Percentiles rank a stretch among this genome's conserved stretches.
These are phyloP conservation scores for Xanthoparmelia taractica DNA, from an alignment of 495 filamentous ascomycete species.

Conservation along the genomic window DNA sequence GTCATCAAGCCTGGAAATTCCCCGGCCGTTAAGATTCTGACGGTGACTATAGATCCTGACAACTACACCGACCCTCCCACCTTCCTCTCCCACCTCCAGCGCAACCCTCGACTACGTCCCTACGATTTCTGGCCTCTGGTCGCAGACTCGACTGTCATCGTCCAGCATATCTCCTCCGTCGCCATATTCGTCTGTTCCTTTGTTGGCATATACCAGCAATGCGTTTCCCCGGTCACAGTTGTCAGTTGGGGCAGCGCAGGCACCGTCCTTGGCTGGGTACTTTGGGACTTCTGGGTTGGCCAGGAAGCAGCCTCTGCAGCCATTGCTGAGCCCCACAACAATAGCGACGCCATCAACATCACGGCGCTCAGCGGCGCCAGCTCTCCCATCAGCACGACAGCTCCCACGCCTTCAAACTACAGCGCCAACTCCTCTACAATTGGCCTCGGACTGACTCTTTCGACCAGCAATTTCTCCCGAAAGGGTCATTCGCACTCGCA, in stretches of 20 bases:
- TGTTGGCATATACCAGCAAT: constrained; percentile 75
- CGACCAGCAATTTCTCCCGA: constrained; percentile 15
- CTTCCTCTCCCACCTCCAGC: constrained; percentile 91
- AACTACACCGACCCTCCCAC: constrained; percentile 94
- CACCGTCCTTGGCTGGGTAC: constrained; percentile 78
- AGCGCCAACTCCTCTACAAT: constrained; percentile 28
- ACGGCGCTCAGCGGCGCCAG: constrained; percentile 35
- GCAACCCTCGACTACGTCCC: constrained; percentile 86
- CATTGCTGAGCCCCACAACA: constrained; percentile 27
- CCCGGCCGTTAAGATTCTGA: no score
- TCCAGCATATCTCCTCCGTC: constrained; percentile 92
- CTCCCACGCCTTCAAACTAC: constrained; percentile 29
- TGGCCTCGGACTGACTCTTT: constrained; percentile 43
- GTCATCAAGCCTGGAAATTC: neutral
- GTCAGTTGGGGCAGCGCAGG: constrained; percentile 75
- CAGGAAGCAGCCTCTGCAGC: constrained; percentile 41
- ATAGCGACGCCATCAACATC: constrained; percentile 39
- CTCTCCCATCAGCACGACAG: constrained; percentile 37
- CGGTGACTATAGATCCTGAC: constrained; percentile 65
- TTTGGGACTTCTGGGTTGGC: constrained; percentile 86
- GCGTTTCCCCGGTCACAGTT: constrained; percentile 76
- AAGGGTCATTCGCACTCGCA: constrained; percentile 23
- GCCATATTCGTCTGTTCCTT: constrained; percentile 93
- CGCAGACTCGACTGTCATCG: constrained; percentile 90
- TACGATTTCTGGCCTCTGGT: constrained; percentile 98